Conservation (phyloP, 495 filamentous ascomycete species). For the Parachaetomium inaequale region DNA sequence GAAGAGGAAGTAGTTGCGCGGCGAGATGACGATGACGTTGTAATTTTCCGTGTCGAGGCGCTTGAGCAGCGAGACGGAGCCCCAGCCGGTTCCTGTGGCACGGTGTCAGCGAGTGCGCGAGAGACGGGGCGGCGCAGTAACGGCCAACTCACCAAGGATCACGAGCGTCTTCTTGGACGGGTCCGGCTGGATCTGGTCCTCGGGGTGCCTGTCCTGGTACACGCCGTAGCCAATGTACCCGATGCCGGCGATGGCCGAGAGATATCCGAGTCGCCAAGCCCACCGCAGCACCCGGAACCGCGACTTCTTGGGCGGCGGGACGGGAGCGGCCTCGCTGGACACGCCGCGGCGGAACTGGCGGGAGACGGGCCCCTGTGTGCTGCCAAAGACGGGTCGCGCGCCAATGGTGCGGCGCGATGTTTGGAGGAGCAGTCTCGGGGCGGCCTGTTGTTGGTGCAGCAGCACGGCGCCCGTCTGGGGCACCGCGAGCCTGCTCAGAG, state of each 20-base stretch:
- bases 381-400: conserved; percentile 24
- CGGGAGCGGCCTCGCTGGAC: conserved; percentile 35
- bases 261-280: conserved; percentile 71
- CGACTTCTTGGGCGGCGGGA: conserved; percentile 33
- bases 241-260: conserved; percentile 62
- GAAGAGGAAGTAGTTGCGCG: conserved; percentile 99
- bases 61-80: conserved; percentile 93
- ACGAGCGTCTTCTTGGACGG: conserved; percentile 95
- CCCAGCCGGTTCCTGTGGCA: conserved; percentile 84
- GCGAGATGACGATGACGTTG: conserved; percentile 94
- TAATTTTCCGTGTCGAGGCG: conserved; percentile 98
- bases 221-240: conserved; percentile 75
- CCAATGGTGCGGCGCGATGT: conserved; percentile 25
- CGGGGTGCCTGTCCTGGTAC: conserved; percentile 74
- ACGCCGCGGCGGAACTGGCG: conserved; percentile 43
- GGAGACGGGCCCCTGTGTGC: conserved; percentile 23
- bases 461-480: conserved; percentile 25
- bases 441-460: conserved; percentile 23
- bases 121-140: background rate
- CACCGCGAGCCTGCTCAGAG: conserved; percentile 33
- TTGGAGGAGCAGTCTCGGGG: conserved; percentile 29
- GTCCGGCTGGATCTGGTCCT: conserved; percentile 75
- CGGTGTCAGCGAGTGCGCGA: conserved; percentile 17
- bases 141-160: conserved; percentile 69
- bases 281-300: conserved; percentile 44